These are phyloP conservation scores for Perkinsus marinus DNA, from an alignment of 169 alveolate genomes.

Conservation along the genomic window DNA sequence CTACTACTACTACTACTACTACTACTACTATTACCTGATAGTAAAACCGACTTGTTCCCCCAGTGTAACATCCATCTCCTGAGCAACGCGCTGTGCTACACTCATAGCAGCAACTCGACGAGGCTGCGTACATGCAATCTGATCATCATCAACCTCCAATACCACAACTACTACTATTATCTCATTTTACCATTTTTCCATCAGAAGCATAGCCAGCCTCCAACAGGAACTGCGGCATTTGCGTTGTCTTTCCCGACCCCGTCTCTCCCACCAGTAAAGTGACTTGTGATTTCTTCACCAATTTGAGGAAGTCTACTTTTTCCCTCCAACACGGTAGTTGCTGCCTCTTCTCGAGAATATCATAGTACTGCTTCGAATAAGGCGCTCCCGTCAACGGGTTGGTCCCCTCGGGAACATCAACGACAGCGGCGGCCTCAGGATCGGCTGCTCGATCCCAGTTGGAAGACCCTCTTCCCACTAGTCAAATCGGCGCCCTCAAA, in stretches of 20 bases:
- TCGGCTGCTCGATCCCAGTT: no score
- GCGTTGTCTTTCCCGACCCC: conserved; percentile 97
- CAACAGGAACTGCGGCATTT: conserved; percentile 84
- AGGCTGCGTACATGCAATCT: conserved; percentile 96
- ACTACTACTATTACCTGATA: conserved; percentile 37
- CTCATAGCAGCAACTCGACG: conserved; percentile 99
- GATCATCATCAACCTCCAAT: conserved; percentile 44
- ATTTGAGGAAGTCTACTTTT: conserved; percentile 53
- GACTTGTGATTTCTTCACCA: conserved; percentile 47
- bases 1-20: no score
- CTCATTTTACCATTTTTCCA: conserved; percentile 9
- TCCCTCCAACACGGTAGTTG: conserved; percentile 76
- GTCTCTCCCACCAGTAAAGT: conserved; percentile 83
- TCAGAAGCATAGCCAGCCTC: conserved; percentile 41
- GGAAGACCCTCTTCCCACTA: no score
- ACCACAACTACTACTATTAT: neutral
- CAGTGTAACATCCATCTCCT: conserved; percentile 81
- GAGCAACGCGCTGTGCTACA: conserved; percentile 95
- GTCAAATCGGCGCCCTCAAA: no score
- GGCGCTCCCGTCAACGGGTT: conserved; percentile 23
- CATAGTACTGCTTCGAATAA: conserved; percentile 48
- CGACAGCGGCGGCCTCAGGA: no score
- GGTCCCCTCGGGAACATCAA: no score
- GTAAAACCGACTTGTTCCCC: conserved; percentile 88
- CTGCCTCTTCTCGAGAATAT: conserved; percentile 50